Conservation (phyloP, 2,329 filamentous ascomycete species). For the Colletotrichum sp. region DNA sequence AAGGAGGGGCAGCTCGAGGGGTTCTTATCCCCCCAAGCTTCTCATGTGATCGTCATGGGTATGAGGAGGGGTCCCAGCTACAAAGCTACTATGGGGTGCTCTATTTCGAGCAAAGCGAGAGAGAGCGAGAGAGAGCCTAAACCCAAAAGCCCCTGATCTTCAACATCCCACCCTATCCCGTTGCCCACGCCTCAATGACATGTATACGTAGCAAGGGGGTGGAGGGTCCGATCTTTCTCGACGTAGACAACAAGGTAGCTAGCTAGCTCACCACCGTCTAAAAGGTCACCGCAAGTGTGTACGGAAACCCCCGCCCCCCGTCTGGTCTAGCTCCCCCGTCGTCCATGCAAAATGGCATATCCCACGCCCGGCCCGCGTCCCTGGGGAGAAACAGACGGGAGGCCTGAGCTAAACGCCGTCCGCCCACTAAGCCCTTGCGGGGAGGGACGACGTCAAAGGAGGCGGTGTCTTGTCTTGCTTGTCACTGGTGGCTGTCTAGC, state of each 20-base stretch:
- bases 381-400: neutral
- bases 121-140: neutral
- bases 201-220: neutral
- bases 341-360: neutral
- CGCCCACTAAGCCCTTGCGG: neutral
- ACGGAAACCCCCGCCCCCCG: neutral
- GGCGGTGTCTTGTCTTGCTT: neutral
- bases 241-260: neutral
- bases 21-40: constrained; percentile 5
- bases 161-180: neutral
- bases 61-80: neutral
- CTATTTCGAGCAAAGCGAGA: neutral
- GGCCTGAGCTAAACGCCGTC: neutral
- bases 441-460: neutral
- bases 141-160: neutral
- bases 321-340: neutral
- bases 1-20: neutral
- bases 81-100: neutral
- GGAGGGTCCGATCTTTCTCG: neutral
- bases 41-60: constrained; percentile 9
- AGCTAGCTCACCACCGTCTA: neutral
- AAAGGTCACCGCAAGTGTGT: neutral
- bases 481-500: neutral
- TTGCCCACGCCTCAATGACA: neutral
- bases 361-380: neutral